phyloP scores from a whole-genome alignment of 2,329 filamentous ascomycete species.

The Sporothrix inflata region DNA sequence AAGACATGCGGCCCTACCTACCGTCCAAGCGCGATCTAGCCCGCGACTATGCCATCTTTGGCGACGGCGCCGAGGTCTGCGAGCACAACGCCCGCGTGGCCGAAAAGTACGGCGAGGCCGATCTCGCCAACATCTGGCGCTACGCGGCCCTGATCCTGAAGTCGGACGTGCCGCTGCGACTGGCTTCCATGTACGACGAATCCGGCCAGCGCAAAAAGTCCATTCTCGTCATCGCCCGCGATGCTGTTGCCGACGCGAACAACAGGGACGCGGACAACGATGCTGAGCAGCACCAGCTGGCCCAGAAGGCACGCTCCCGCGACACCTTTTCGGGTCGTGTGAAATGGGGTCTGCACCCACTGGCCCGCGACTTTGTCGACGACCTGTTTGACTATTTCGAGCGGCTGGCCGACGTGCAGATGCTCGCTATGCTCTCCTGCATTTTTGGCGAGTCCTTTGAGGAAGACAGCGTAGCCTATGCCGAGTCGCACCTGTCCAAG shows the following conservation, averaged over 20 bases:
- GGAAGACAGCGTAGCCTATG: constrained; percentile 63
- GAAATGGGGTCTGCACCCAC: constrained; percentile 69
- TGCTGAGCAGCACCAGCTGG: constrained; percentile 11
- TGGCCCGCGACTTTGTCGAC: constrained; percentile 63
- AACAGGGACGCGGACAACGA: constrained; percentile 28
- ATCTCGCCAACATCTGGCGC: constrained; percentile 82
- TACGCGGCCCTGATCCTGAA: constrained; percentile 77
- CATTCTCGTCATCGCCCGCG: constrained; percentile 69
- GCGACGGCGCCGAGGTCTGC: constrained; percentile 79
- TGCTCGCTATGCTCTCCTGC: constrained; percentile 73
- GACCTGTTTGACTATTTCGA: constrained; percentile 69
- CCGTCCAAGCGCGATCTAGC: constrained; percentile 80
- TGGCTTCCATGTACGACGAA: constrained; percentile 51
- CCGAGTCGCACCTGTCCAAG: constrained; percentile 59
- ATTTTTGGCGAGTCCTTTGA: constrained; percentile 66
- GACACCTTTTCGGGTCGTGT: constrained; percentile 58
- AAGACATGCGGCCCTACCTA: constrained; percentile 70
- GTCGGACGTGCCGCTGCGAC: constrained; percentile 72
- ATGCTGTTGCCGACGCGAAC: constrained; percentile 54
- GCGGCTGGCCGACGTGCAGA: constrained; percentile 65
- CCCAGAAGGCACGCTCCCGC: background rate
- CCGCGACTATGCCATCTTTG: constrained; percentile 79
- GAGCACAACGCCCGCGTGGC: constrained; percentile 81
- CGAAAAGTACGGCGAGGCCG: constrained; percentile 67
- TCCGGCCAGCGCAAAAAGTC: constrained; percentile 55